A percentile compares a stretch with the other conserved stretches of the same genome.
These are phyloP conservation scores for Lyophyllum shimeji DNA, from an alignment of 768 basidiomycete species.

Conservation along the genomic window DNA sequence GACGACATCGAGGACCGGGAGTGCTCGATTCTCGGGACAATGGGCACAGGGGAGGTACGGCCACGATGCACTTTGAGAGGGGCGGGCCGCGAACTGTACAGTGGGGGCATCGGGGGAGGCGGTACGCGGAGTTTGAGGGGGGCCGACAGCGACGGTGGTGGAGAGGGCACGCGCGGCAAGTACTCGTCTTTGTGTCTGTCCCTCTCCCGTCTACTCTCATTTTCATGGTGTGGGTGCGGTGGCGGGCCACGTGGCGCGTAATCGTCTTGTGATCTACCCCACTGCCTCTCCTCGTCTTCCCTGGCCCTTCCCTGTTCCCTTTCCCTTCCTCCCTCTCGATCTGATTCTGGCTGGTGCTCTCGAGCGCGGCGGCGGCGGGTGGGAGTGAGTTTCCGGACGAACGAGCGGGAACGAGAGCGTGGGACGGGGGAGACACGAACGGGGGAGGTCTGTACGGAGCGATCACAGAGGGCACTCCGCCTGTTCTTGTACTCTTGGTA, in stretches of 20 bases:
- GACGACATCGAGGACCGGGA: background rate
- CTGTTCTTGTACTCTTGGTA: background rate
- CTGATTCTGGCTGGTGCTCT: background rate
- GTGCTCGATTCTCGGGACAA: background rate
- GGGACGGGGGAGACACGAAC: constrained; percentile 9
- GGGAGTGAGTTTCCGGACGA: constrained; percentile 6
- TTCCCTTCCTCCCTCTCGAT: background rate
- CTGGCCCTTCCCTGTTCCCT: too few species aligned
- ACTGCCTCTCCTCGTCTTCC: background rate
- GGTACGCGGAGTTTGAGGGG: constrained; percentile 5
- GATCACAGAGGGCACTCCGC: background rate
- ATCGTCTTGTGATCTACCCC: background rate
- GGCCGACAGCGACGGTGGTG: constrained; percentile 6
- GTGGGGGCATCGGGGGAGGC: background rate
- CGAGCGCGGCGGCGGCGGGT: background rate
- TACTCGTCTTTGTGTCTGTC: background rate
- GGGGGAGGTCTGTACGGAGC: constrained; percentile 10
- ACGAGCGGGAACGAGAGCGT: background rate
- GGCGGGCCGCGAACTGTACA: background rate
- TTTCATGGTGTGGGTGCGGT: background rate
- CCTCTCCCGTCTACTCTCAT: background rate
- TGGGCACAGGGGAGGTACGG: background rate
- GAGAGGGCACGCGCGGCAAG: constrained; percentile 1
- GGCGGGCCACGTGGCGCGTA: background rate
- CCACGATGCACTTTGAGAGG: background rate